Conservation (phyloP, 495 filamentous ascomycete genomes). For the Talaromyces stipitatus region DNA sequence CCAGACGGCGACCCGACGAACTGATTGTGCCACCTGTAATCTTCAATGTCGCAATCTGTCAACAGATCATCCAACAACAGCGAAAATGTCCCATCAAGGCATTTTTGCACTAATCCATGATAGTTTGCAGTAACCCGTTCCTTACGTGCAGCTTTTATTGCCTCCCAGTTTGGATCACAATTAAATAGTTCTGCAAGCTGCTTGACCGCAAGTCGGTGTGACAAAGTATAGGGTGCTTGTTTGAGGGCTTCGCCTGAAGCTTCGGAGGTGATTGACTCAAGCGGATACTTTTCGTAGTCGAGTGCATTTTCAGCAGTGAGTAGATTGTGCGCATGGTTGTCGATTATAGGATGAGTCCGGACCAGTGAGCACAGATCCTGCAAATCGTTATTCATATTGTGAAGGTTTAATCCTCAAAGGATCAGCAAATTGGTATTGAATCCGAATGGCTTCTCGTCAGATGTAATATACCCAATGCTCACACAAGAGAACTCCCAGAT, state of each 20-base stretch:
- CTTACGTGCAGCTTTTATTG: slow-evolving; percentile 53
- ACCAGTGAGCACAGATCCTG: slow-evolving; percentile 42
- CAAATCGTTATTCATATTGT: slow-evolving; percentile 6
- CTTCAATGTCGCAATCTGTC: slow-evolving; percentile 47
- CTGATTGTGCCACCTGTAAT: slow-evolving; percentile 62
- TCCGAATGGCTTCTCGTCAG: neutral
- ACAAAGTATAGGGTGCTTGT: slow-evolving; percentile 51
- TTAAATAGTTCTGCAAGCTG: slow-evolving; percentile 59
- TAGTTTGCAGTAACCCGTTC: slow-evolving; percentile 46
- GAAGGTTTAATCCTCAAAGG: neutral
- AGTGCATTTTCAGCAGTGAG: slow-evolving; percentile 33
- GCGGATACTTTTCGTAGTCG: slow-evolving; percentile 31
- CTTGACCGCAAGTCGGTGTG: slow-evolving; percentile 61
- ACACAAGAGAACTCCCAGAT: too few species aligned
- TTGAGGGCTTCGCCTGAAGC: slow-evolving; percentile 60
- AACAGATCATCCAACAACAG: slow-evolving; percentile 77
- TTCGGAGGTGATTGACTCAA: slow-evolving; percentile 63
- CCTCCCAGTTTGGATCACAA: slow-evolving; percentile 52
- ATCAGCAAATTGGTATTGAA: neutral
- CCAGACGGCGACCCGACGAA: slow-evolving; percentile 44
- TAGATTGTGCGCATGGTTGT: slow-evolving; percentile 83
- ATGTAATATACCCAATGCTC: neutral
- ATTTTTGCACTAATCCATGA: slow-evolving; percentile 51
- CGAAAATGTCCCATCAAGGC: slow-evolving; percentile 67
- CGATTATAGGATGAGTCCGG: slow-evolving; percentile 67